phyloP scores from a whole-genome alignment of 768 basidiomycete genomes.

The Neoboletus magnificus region DNA sequence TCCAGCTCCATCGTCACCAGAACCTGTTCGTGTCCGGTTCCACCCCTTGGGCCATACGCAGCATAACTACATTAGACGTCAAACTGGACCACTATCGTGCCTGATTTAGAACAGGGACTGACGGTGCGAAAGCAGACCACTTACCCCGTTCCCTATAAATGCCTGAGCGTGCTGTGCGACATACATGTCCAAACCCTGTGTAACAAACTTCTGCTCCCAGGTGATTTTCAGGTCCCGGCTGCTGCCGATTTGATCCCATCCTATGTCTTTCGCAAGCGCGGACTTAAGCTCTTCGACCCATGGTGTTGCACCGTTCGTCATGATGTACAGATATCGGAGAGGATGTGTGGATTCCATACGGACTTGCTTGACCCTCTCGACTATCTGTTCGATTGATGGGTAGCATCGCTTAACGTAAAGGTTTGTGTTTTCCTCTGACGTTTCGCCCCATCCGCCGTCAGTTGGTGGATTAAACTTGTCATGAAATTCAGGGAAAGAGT shows the following conservation, averaged over 20 bases:
- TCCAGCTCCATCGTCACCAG: conserved; percentile 27
- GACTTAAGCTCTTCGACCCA: conserved; percentile 43
- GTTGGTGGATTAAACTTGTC: conserved; percentile 37
- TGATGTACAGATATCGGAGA: conserved; percentile 42
- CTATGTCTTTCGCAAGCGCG: conserved; percentile 28
- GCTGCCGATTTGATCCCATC: conserved; percentile 43
- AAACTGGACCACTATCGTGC: conserved; percentile 37
- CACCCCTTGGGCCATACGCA: conserved; percentile 33
- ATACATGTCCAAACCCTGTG: conserved; percentile 50
- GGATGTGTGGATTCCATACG: conserved; percentile 20
- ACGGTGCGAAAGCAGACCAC: conserved; percentile 6
- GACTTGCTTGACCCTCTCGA: conserved; percentile 36
- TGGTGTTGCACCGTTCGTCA: conserved; percentile 42
- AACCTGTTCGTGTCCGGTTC: conserved; percentile 32
- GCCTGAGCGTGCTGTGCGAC: conserved; percentile 46
- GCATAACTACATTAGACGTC: conserved; percentile 40
- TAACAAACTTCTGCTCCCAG: conserved; percentile 41
- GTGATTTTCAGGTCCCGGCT: conserved; percentile 43
- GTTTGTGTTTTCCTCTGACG: conserved; percentile 18
- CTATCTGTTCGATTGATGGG: conserved; percentile 43
- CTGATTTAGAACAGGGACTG: conserved; percentile 1
- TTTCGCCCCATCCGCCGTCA: conserved; percentile 15
- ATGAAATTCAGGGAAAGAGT: conserved; percentile 38
- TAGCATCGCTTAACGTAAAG: conserved; percentile 40
- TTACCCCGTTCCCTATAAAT: conserved; percentile 54